Evolutionary conservation across 2,329 filamentous ascomycete species (phyloP).

Genomic region (Endothia cerciana): DNA sequence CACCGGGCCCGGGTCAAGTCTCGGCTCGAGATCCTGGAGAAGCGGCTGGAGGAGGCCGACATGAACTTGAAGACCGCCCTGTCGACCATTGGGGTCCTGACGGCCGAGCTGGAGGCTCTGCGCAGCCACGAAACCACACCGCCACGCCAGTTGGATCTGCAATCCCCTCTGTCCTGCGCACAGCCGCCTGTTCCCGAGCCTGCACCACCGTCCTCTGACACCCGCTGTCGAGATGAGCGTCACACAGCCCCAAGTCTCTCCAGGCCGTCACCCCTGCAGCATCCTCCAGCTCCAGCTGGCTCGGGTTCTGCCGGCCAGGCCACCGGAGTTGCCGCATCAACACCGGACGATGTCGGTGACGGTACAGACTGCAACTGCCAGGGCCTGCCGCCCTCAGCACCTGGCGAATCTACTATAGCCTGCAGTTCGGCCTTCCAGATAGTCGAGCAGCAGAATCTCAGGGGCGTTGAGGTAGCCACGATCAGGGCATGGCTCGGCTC

Average conservation of each 20-base stretch:
- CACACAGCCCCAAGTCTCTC: too few species aligned
- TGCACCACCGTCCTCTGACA: background rate
- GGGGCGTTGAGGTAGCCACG: slow-evolving; percentile 31
- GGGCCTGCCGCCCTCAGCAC: slow-evolving; percentile 10
- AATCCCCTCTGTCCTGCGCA: background rate
- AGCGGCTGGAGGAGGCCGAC: slow-evolving; percentile 33
- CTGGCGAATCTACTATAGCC: slow-evolving; percentile 37
- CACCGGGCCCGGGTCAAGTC: slow-evolving; percentile 50
- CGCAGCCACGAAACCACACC: background rate
- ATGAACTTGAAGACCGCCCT: slow-evolving; percentile 33
- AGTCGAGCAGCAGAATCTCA: slow-evolving; percentile 39
- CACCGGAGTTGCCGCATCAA: background rate
- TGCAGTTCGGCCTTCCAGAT: slow-evolving; percentile 40
- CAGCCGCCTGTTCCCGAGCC: background rate
- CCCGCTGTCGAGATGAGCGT: background rate
- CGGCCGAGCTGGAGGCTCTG: slow-evolving; percentile 22
- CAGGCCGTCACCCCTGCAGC: background rate
- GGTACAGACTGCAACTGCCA: slow-evolving; percentile 13
- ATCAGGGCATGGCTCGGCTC: slow-evolving; percentile 25
- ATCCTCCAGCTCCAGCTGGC: background rate
- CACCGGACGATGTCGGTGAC: background rate
- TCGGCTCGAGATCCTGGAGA: slow-evolving; percentile 45
- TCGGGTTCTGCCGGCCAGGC: background rate
- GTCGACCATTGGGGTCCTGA: slow-evolving; percentile 18
- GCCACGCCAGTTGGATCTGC: too few species aligned